These are phyloP conservation scores for Termitomyces sp. DNA, from an alignment of 768 basidiomycete genomes.

Conservation along the genomic window DNA sequence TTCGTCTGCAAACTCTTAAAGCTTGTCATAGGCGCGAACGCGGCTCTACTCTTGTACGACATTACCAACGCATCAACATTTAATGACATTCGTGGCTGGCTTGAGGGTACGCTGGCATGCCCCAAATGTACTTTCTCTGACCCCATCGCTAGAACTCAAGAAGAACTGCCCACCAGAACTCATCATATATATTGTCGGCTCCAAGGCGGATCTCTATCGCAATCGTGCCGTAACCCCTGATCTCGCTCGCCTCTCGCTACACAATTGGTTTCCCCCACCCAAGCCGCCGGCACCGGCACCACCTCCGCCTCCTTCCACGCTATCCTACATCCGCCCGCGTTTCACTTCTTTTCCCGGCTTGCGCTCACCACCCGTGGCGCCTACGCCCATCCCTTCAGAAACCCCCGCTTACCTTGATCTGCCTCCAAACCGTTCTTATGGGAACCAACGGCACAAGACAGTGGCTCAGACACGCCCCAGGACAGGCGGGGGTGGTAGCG, in stretches of 20 bases:
- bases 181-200: conserved; percentile 92
- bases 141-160: conserved; percentile 60
- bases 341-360: conserved; percentile 68
- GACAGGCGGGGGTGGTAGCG: conserved; percentile 28
- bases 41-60: conserved; percentile 91
- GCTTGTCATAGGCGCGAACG: conserved; percentile 65
- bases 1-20: conserved; percentile 9
- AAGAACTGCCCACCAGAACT: conserved; percentile 85
- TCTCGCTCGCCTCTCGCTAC: conserved; percentile 75
- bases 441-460: conserved; percentile 47
- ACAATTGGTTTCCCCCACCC: conserved; percentile 86
- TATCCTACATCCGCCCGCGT: conserved; percentile 73
- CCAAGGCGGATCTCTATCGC: conserved; percentile 77
- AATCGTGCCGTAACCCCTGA: conserved; percentile 77
- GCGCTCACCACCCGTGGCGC: conserved; percentile 50
- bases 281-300: conserved; percentile 60
- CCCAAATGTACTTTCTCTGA: conserved; percentile 11
- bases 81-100: conserved; percentile 88
- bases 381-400: conserved; percentile 45
- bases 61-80: conserved; percentile 87
- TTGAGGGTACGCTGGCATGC: conserved; percentile 55
- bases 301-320: conserved; percentile 56
- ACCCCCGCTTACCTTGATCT: conserved; percentile 61
- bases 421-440: conserved; percentile 45
- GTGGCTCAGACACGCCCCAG: conserved; percentile 39